These are phyloP conservation scores for Psilocybe cubensis DNA, from an alignment of 768 basidiomycete species.

Conservation along the genomic window DNA sequence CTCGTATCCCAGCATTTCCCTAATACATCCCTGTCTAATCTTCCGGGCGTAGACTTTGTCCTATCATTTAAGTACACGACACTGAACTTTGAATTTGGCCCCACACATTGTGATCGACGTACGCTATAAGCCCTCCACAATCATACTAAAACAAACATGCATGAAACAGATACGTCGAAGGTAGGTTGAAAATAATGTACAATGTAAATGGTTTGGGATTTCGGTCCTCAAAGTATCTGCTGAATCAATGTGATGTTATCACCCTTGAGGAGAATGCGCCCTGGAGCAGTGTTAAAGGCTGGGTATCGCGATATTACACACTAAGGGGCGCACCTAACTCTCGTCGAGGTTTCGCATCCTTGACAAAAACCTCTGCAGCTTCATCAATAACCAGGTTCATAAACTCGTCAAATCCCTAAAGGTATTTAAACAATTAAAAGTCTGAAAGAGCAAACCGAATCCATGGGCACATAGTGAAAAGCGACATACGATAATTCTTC, in stretches of 20 bases:
- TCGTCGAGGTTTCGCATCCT: conserved; percentile 83
- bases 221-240: conserved; percentile 43
- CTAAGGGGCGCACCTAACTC: conserved; percentile 67
- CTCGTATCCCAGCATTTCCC: no score
- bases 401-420: conserved; percentile 98
- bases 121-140: background rate
- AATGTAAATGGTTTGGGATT: background rate
- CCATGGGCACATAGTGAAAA: background rate
- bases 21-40: no score
- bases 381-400: conserved; percentile 98
- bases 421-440: conserved; percentile 2
- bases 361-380: conserved; percentile 89
- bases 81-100: background rate
- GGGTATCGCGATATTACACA: background rate
- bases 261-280: conserved; percentile 94
- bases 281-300: conserved; percentile 41
- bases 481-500: conserved; percentile 86
- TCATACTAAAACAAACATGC: background rate
- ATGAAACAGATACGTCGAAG: background rate
- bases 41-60: no score
- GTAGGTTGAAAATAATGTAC: background rate
- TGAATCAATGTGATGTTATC: conserved; percentile 99
- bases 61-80: no score
- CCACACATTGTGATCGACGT: background rate
- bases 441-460: background rate